Conservation (phyloP, 768 basidiomycete species). For the Boletus edulis region DNA sequence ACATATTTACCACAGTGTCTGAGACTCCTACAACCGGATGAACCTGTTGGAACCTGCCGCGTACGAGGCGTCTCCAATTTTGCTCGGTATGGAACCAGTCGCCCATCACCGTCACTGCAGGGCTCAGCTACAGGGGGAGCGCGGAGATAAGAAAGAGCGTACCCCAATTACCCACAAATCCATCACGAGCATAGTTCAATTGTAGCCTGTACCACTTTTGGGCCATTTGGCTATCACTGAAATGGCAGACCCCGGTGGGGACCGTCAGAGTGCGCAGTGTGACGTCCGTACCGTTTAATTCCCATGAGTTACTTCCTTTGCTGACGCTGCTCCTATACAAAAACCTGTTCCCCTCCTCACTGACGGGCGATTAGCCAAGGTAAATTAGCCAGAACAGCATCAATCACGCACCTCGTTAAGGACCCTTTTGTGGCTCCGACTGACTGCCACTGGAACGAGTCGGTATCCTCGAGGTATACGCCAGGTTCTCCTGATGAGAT, state of each 20-base stretch:
- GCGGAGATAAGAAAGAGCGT: neutral
- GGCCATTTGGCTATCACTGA: neutral
- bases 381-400: too few relatives aligned
- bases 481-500: neutral
- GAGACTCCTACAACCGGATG: neutral
- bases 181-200: neutral
- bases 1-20: neutral
- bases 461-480: neutral
- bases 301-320: conserved; percentile 1
- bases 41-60: conserved; percentile 3
- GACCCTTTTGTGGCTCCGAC: neutral
- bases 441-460: neutral
- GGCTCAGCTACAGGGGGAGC: neutral
- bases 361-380: neutral
- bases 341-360: neutral
- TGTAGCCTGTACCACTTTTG: conserved; percentile 4
- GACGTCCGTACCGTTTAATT: neutral
- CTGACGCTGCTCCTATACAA: neutral
- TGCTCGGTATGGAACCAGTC: neutral
- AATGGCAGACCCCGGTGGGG: neutral
- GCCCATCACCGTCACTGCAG: neutral
- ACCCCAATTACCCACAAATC: conserved; percentile 1
- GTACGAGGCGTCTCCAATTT: conserved; percentile 5
- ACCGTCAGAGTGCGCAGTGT: neutral
- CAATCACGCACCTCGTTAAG: neutral